Percentiles rank a stretch among this genome's conserved stretches.
phyloP scores from a whole-genome alignment of 2,329 filamentous ascomycete genomes.

The Aspergillus sp. region DNA sequence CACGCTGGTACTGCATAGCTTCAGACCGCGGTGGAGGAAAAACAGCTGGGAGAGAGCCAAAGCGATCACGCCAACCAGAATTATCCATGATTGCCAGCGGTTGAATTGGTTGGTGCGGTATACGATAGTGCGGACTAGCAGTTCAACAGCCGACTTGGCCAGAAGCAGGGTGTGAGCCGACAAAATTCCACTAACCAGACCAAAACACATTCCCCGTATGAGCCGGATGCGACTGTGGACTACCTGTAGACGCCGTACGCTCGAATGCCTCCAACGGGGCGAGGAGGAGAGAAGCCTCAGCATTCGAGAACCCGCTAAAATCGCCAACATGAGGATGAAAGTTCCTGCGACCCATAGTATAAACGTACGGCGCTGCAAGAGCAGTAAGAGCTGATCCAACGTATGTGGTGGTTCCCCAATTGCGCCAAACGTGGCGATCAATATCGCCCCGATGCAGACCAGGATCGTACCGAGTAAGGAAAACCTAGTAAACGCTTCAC shows the following conservation, averaged over 20 bases:
- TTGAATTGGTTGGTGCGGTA: slow-evolving; percentile 90
- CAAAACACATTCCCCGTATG: slow-evolving; percentile 76
- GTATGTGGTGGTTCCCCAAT: slow-evolving; percentile 89
- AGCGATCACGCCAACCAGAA: slow-evolving; percentile 70
- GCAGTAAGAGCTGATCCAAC: slow-evolving; percentile 68
- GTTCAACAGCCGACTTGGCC: slow-evolving; percentile 92
- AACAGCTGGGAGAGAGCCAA: slow-evolving; percentile 88
- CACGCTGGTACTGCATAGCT: slow-evolving; percentile 89
- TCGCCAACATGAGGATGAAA: slow-evolving; percentile 61
- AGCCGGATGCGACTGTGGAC: slow-evolving; percentile 62
- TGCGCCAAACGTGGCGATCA: slow-evolving; percentile 91
- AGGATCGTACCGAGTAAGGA: slow-evolving; percentile 86
- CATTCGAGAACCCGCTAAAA: slow-evolving; percentile 54
- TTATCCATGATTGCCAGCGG: slow-evolving; percentile 90
- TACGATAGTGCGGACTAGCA: slow-evolving; percentile 78
- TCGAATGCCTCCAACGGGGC: slow-evolving; percentile 27
- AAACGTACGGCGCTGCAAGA: slow-evolving; percentile 69
- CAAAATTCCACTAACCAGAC: slow-evolving; percentile 81
- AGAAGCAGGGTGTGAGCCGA: slow-evolving; percentile 90
- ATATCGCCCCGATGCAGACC: slow-evolving; percentile 76
- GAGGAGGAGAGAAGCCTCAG: slow-evolving; percentile 32
- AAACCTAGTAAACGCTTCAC: slow-evolving; percentile 89
- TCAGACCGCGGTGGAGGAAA: slow-evolving; percentile 87
- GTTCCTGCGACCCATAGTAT: slow-evolving; percentile 85
- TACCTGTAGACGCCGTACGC: slow-evolving; percentile 29